A percentile compares a stretch with the other conserved stretches of the same genome.
These are phyloP conservation scores for Calonectria pteridis DNA, from an alignment of 2,329 filamentous ascomycete genomes.

Conservation along the genomic window DNA sequence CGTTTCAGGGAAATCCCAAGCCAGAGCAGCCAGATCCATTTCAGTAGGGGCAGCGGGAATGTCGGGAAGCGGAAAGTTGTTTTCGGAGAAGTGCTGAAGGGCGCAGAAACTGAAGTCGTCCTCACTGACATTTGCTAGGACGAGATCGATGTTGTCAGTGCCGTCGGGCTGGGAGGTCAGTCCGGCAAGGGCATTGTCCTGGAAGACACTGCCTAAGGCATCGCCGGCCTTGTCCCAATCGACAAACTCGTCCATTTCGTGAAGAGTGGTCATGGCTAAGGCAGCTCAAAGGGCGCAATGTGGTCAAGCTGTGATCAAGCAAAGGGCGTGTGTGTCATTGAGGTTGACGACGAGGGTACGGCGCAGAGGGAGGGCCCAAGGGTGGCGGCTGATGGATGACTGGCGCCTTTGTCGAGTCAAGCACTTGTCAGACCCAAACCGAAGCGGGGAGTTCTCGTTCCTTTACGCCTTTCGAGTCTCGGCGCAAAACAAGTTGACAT, in stretches of 20 bases:
- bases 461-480: conserved; percentile 24
- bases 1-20: conserved; percentile 57
- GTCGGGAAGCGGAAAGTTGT: conserved; percentile 49
- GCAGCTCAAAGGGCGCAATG: conserved; percentile 33
- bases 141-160: conserved; percentile 62
- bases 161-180: conserved; percentile 48
- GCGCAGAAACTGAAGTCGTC: conserved; percentile 72
- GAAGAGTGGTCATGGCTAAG: conserved; percentile 53
- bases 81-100: conserved; percentile 67
- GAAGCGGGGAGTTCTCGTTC: not conserved
- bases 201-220: conserved; percentile 49
- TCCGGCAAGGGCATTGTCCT: conserved; percentile 51
- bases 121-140: conserved; percentile 67
- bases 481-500: conserved; percentile 29
- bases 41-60: conserved; percentile 47
- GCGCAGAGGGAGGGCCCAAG: not conserved
- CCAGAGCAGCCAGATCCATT: conserved; percentile 43
- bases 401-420: conserved; percentile 16
- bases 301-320: conserved; percentile 28
- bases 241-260: conserved; percentile 74
- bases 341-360: not conserved
- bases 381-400: not conserved
- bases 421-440: conserved; percentile 8
- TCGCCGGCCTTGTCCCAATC: conserved; percentile 68
- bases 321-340: conserved; percentile 38